Evolutionary conservation across 331 rosid genomes (phyloP).

Genomic region (Dryas integrifolia): DNA sequence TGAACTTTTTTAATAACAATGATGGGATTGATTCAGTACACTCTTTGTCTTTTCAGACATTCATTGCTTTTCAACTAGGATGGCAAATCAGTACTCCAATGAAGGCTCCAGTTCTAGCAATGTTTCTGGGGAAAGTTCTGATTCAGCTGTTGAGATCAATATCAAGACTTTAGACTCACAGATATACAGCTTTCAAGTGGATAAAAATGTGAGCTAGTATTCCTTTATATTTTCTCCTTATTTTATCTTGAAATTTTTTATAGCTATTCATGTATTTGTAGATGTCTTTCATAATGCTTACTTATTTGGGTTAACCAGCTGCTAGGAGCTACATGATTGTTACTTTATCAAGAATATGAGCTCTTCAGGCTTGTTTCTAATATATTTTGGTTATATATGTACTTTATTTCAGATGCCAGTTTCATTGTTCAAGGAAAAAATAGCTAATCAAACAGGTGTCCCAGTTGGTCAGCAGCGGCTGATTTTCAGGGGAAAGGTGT

Average conservation of each 20-base stretch:
- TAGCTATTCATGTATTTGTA: not conserved
- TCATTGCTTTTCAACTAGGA: slow-evolving; percentile 30
- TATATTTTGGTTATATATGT: not conserved
- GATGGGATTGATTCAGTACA: not conserved
- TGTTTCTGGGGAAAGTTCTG: slow-evolving; percentile 46
- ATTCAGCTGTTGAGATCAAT: slow-evolving; percentile 73
- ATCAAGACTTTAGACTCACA: slow-evolving; percentile 88
- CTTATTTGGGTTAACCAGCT: not conserved
- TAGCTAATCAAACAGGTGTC: slow-evolving; percentile 69
- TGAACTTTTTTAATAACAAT: too few relatives aligned
- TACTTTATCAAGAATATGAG: not conserved
- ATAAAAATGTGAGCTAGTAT: slow-evolving; percentile 55
- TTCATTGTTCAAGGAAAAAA: slow-evolving; percentile 74
- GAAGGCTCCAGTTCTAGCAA: slow-evolving; percentile 61
- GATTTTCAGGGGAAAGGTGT: slow-evolving; percentile 92
- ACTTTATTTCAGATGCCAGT: slow-evolving; percentile 64
- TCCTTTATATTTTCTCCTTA: not conserved
- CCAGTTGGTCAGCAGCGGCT: slow-evolving; percentile 88
- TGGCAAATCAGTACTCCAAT: slow-evolving; percentile 63
- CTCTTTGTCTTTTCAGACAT: not conserved
- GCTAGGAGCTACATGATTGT: not conserved
- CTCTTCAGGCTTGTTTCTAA: not conserved
- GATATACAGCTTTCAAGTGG: slow-evolving; percentile 66
- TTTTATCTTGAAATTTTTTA: not conserved
- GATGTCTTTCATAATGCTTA: not conserved